Base-by-base conservation (phyloP, 2,329 filamentous ascomycete species). In the Diplodia scrobiculata region DNA sequence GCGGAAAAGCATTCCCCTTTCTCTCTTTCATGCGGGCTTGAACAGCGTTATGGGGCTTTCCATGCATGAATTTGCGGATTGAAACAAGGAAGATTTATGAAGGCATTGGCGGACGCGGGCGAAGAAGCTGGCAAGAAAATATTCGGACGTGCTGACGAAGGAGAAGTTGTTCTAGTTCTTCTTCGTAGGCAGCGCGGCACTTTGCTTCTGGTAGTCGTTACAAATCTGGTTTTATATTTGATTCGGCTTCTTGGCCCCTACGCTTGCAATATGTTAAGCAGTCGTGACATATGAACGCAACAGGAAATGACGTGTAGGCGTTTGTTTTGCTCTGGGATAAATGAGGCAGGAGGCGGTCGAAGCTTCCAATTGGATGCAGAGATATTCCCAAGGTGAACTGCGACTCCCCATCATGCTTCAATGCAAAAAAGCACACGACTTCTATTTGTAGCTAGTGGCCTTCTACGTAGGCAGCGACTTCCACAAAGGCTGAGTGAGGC, bases 11-110 rank as follows among this genome's bases (percentile, higher is more conserved):
- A 17, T 32, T 34, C 17, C 32, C 34, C 10, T 36, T 36, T 36
- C 11, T n/a, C 25, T 32, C n/a, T 60, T 48, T 32, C 38, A 47
- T 47, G 55, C 55, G 25, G 41, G 55, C 38, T 32, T n/a, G n/a
- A 21, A 41, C 13, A 38, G 36, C 25, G 6, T 41, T 25, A 25
- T 17, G 25, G 13, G 21, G 21, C n/a, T 60, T 48, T 48, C 55
- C 25, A 27, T 27, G 38, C 38, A 60, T 47, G 25, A 47, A 7
- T n/a, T 27, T 29, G 48, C 9, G 21, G 48, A 25, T 29, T 29
- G 48, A 51, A 51, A 29, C 2, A n/a, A 19, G 34, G 34, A 48
- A 25, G 25, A 13, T 29, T 27, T n/a, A 19, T 29, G 13, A 27
- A 4, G 14, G 14, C 19, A 27, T 27, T 27, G 38, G 5, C 29